Conservation (phyloP, 306 rosid species). For the Lathyrus aphaca region DNA sequence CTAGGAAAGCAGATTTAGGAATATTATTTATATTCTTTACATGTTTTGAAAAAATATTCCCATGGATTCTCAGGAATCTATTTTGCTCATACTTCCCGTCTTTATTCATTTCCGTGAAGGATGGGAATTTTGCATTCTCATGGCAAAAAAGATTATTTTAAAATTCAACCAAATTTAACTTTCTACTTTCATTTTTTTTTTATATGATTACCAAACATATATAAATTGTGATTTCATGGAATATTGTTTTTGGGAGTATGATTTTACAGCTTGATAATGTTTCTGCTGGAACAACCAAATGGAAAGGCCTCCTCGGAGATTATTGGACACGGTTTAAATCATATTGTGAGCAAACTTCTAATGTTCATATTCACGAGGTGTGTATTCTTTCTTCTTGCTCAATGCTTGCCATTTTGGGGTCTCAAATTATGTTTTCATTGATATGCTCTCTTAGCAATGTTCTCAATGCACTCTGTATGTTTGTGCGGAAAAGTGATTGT, state of each 20-base stretch:
- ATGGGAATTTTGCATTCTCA: constrained; percentile 11
- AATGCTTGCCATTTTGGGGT: constrained; percentile 26
- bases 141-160: not conserved
- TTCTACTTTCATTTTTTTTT: not conserved
- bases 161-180: not conserved
- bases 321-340: constrained; percentile 94
- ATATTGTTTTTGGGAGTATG: not conserved
- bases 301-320: constrained; percentile 96
- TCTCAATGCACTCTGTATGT: constrained; percentile 11
- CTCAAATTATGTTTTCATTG: constrained; percentile 14
- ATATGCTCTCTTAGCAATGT: not conserved
- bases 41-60: not conserved
- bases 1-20: not conserved
- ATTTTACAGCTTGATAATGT: constrained; percentile 85
- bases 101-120: not conserved
- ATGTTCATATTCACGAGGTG: constrained; percentile 90
- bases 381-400: constrained; percentile 24
- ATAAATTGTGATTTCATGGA: not conserved
- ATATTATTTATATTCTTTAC: constrained; percentile 1
- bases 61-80: not conserved
- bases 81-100: not conserved
- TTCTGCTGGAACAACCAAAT: constrained; percentile 90
- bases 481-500: too few species aligned
- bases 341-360: constrained; percentile 66
- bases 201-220: not conserved